phyloP scores from a whole-genome alignment of 2,329 filamentous ascomycete species.

The Orbilia brochopaga region DNA sequence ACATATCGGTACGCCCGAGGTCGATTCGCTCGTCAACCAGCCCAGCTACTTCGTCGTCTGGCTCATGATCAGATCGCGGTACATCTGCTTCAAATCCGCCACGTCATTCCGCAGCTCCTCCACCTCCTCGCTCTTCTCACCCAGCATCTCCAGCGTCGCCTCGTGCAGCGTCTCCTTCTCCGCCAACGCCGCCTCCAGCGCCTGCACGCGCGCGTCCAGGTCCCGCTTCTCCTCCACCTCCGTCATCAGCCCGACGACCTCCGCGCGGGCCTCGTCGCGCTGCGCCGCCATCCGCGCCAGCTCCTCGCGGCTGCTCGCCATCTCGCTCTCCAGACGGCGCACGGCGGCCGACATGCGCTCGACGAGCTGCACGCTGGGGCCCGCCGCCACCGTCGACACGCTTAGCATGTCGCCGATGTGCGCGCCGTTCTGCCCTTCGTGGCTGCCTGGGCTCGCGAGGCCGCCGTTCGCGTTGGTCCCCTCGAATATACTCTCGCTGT shows the following conservation, averaged over 20 bases:
- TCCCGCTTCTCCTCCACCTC: slow-evolving; percentile 75
- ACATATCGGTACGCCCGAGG: background rate
- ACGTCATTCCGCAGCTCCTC: slow-evolving; percentile 91
- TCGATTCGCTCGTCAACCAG: background rate
- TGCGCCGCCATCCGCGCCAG: slow-evolving; percentile 79
- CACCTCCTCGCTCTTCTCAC: slow-evolving; percentile 94
- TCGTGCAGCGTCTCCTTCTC: slow-evolving; percentile 80
- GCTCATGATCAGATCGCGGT: slow-evolving; percentile 86
- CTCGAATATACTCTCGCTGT: slow-evolving; percentile 63
- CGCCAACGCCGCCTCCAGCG: slow-evolving; percentile 71
- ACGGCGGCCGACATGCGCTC: slow-evolving; percentile 95
- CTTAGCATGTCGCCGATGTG: slow-evolving; percentile 73
- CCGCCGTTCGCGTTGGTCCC: slow-evolving; percentile 62
- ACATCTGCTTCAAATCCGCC: slow-evolving; percentile 92
- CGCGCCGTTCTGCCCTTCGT: slow-evolving; percentile 62
- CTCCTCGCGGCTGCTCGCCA: slow-evolving; percentile 86
- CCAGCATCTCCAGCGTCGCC: slow-evolving; percentile 89
- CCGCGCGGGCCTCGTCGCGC: slow-evolving; percentile 85
- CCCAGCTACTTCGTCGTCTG: slow-evolving; percentile 77
- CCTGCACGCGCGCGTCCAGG: slow-evolving; percentile 66
- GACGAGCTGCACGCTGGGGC: slow-evolving; percentile 91
- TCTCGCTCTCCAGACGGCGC: slow-evolving; percentile 86
- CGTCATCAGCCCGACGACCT: slow-evolving; percentile 88
- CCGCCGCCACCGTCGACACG: slow-evolving; percentile 85
- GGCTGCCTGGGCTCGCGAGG: slow-evolving; percentile 70